These are phyloP conservation scores for Tolypocladium capitatum DNA, from an alignment of 2,329 filamentous ascomycete genomes.

Conservation along the genomic window DNA sequence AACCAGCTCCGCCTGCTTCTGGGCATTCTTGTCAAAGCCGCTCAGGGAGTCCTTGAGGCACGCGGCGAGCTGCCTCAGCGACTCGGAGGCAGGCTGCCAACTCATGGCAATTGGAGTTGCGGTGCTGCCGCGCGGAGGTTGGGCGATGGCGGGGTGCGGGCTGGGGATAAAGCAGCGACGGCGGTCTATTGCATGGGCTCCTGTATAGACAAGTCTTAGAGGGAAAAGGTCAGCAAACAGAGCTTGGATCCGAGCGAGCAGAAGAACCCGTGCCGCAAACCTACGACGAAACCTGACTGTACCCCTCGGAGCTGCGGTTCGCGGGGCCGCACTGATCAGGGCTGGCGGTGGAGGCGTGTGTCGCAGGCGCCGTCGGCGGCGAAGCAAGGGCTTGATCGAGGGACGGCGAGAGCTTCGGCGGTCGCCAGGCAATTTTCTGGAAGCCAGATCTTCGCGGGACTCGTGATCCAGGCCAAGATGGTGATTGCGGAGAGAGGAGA, in stretches of 20 bases:
- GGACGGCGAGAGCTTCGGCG: not conserved
- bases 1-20: conserved; percentile 83
- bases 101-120: conserved; percentile 45
- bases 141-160: not conserved
- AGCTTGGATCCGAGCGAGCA: not conserved
- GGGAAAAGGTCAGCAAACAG: not conserved
- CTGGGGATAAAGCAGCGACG: not conserved
- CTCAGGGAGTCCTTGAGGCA: conserved; percentile 89
- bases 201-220: not conserved
- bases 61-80: conserved; percentile 74
- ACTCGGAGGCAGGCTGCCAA: conserved; percentile 85
- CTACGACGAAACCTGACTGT: not conserved
- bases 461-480: not conserved
- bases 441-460: not conserved
- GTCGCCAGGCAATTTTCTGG: not conserved
- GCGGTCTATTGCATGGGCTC: not conserved
- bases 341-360: not conserved
- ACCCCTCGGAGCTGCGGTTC: not conserved
- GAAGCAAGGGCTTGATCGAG: not conserved
- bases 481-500: conserved; percentile 1
- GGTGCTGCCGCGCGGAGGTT: not conserved
- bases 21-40: conserved; percentile 62
- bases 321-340: not conserved
- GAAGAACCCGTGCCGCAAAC: not conserved
- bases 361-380: not conserved